Conservation (phyloP, 306 rosid species). For the Acmispon strigosus region DNA sequence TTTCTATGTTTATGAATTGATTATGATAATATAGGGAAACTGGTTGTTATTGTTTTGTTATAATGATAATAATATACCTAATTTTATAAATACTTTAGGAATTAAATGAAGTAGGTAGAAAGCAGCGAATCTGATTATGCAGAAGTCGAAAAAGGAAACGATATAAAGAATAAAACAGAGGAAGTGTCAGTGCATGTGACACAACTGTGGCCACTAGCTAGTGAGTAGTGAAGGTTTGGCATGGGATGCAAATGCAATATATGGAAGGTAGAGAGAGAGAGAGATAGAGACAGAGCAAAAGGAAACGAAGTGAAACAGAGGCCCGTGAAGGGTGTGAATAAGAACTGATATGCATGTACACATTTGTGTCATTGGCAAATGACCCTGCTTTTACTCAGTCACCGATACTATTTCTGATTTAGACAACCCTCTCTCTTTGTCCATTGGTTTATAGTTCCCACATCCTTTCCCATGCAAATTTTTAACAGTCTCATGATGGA, state of each 20-base stretch:
- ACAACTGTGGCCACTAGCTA: constrained; percentile 22
- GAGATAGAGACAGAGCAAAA: constrained; percentile 28
- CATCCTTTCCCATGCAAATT: constrained; percentile 43
- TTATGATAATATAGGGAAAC: too few species aligned
- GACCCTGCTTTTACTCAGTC: constrained; percentile 1
- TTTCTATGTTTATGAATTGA: too few species aligned
- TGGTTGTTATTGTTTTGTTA: too few species aligned
- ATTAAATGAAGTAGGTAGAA: constrained; percentile 16
- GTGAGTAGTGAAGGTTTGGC: constrained; percentile 19
- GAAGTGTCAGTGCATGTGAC: constrained; percentile 66
- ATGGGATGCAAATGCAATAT: not conserved
- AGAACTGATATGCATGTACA: constrained; percentile 16
- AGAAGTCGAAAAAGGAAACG: constrained; percentile 26
- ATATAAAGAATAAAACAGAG: constrained; percentile 57
- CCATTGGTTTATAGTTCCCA: constrained; percentile 37
- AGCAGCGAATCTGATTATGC: constrained; percentile 5
- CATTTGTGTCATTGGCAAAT: constrained; percentile 18
- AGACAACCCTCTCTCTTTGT: constrained; percentile 19
- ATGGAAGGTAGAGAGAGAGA: not conserved
- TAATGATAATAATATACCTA: not conserved
- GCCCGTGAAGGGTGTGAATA: constrained; percentile 52
- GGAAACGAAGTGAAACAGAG: constrained; percentile 34
- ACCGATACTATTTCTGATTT: constrained; percentile 17
- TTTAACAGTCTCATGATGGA: constrained; percentile 17
- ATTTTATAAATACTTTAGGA: not conserved